Evolutionary conservation across 352 stramenopile species (phyloP), one percentile per base, ranked within the genome.

Genomic region (Globisporangium canariense): DNA sequence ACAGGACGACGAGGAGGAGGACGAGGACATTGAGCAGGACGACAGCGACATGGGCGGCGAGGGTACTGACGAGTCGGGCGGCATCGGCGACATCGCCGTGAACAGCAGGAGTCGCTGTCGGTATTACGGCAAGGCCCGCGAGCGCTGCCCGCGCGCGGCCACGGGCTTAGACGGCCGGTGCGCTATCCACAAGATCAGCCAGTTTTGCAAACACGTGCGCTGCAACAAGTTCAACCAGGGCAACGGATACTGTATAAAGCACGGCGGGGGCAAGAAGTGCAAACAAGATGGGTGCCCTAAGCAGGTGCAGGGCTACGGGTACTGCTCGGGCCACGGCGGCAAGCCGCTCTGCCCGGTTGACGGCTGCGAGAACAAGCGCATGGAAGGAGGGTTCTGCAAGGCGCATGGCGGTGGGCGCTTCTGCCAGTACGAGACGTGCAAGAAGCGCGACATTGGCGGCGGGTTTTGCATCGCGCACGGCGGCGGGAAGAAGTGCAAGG

Each of bases 341-440:
- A 93, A 93, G 32, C 84, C 83, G 20, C 62, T 93, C 45, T 96
- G 87, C 56, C 79, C 83, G 0, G 59, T 92, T 13, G 79, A 87
- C 11, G 82, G 83, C 8, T 96, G 87, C 25, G 79, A 88, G 36
- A 92, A 92, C 67, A 94, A 94, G 55, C 77, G 83, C 50, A 92
- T 94, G 85, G 85, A 94, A 78, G 85, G 85, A 65, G 85, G 80
- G 64, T 90, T 86, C 52, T 97, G 89, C 66, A 96, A 96, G 59
- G 76, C 81, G 7, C 89, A 97, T 38, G 89, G 89, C 9, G 89
- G 88, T 3, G 89, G 85, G 0, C 74, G 87, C 11, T 93, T 88
- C 54, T 96, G 88, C 34, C 86, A 92, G 55, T 62, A 80, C 11
- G 73, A 81, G 16, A 76, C 71, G 9, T 96, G 88, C 62, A 89